Evolutionary conservation across 2,329 filamentous ascomycete genomes (phyloP).

Genomic region (Fusarium compactum): DNA sequence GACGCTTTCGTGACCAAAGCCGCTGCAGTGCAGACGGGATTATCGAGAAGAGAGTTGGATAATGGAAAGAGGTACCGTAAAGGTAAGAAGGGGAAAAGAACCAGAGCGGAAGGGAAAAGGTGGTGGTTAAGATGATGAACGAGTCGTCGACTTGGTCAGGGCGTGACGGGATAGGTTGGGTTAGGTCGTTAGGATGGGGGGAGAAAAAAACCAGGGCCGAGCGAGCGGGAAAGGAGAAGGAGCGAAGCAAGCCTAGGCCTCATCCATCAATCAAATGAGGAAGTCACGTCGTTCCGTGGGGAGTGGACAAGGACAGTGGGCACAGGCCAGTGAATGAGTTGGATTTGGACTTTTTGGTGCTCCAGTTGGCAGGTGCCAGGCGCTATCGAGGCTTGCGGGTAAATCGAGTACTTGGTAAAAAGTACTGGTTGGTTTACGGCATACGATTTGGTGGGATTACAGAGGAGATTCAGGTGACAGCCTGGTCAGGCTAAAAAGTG

Average conservation of each 20-base stretch:
- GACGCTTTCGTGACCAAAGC: conserved; percentile 42
- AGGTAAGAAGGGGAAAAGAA: conserved; percentile 18
- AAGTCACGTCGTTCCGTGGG: conserved; percentile 45
- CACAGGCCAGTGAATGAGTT: conserved; percentile 38
- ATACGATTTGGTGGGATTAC: background rate
- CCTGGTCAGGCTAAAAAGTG: conserved; percentile 31
- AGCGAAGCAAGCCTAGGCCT: conserved; percentile 36
- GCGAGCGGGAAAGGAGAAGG: conserved; percentile 48
- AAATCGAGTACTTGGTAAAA: conserved; percentile 1
- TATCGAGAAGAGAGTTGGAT: conserved; percentile 31
- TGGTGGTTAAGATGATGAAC: conserved; percentile 44
- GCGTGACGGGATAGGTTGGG: conserved; percentile 41
- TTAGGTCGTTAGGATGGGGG: conserved; percentile 33
- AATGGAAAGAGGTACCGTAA: conserved; percentile 34
- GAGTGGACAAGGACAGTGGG: conserved; percentile 28
- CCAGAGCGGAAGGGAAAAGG: conserved; percentile 24
- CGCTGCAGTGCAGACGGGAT: conserved; percentile 41
- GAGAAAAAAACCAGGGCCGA: conserved; percentile 45
- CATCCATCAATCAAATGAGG: conserved; percentile 45
- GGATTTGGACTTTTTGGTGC: conserved; percentile 23
- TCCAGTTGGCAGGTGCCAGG: conserved; percentile 43
- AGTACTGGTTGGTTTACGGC: conserved; percentile 7
- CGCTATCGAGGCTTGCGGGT: conserved; percentile 29
- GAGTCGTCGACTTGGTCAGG: conserved; percentile 41
- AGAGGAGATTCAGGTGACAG: background rate